These are phyloP conservation scores for Excoecaria cochinchinensis DNA, from an alignment of 345 rosid species.

Conservation along the genomic window DNA sequence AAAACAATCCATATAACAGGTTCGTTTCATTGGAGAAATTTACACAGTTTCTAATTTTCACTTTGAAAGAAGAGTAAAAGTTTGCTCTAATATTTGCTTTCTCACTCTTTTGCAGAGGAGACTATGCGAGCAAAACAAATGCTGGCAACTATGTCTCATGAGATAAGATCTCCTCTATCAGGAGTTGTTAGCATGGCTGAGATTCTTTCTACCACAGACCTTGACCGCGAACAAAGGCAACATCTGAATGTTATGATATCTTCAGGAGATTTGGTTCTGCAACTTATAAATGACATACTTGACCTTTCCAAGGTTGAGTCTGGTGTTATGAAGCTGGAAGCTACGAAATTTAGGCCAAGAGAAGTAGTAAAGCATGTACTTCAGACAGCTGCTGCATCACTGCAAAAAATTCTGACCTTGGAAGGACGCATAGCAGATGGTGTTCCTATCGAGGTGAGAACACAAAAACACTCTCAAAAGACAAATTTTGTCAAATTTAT, in stretches of 20 bases:
- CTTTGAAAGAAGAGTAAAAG: conserved; percentile 2
- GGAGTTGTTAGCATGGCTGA: conserved; percentile 98
- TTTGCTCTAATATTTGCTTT: neutral
- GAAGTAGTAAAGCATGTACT: conserved; percentile 92
- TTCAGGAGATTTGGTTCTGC: conserved; percentile 95
- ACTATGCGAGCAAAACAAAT: conserved; percentile 97
- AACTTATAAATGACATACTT: conserved; percentile 88
- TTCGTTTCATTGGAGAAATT: conserved; percentile 17
- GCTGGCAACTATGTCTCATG: conserved; percentile 98
- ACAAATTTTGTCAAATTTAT: too few relatives aligned
- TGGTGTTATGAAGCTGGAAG: conserved; percentile 98
- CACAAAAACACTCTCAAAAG: neutral
- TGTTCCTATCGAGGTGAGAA: conserved; percentile 79
- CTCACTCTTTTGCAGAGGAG: conserved; percentile 62
- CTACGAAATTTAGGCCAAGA: conserved; percentile 86
- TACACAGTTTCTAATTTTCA: neutral
- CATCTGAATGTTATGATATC: conserved; percentile 88
- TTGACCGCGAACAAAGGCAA: conserved; percentile 73
- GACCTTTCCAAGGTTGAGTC: conserved; percentile 99
- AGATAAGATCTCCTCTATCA: conserved; percentile 89
- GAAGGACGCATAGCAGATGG: conserved; percentile 85
- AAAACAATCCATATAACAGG: conserved; percentile 98
- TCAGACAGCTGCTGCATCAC: conserved; percentile 93
- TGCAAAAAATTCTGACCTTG: conserved; percentile 69
- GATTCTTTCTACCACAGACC: conserved; percentile 75